A percentile compares a stretch with the other conserved stretches of the same genome.
phyloP scores from a whole-genome alignment of 2,329 filamentous ascomycete species.

The Neonectria ditissima region DNA sequence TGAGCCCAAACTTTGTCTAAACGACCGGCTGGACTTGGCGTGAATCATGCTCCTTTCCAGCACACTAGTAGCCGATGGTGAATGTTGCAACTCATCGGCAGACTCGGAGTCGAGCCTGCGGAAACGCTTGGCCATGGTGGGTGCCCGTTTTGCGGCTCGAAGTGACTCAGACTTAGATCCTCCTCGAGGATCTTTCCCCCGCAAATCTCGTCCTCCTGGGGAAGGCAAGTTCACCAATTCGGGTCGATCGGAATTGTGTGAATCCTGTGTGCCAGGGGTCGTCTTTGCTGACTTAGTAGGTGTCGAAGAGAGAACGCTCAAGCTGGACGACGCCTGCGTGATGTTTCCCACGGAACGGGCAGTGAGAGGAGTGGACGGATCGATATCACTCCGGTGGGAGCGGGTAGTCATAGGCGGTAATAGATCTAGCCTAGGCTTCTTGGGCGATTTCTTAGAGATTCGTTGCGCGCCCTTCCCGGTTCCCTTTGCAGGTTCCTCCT shows the following conservation, averaged over 20 bases:
- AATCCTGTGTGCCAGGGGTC: slow-evolving; percentile 52
- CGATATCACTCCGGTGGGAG: slow-evolving; percentile 35
- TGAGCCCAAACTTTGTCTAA: slow-evolving; percentile 45
- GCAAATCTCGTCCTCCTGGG: slow-evolving; percentile 35
- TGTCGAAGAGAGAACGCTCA: slow-evolving; percentile 56
- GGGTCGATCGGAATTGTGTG: slow-evolving; percentile 38
- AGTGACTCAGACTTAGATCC: slow-evolving; percentile 45
- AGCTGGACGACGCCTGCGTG: slow-evolving; percentile 50
- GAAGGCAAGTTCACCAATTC: slow-evolving; percentile 42
- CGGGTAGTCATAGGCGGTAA: slow-evolving; percentile 43
- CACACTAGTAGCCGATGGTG: slow-evolving; percentile 51
- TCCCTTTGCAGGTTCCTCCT: slow-evolving; percentile 6
- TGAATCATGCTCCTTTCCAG: slow-evolving; percentile 54
- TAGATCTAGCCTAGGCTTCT: slow-evolving; percentile 30
- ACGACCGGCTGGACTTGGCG: slow-evolving; percentile 43
- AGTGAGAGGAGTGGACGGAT: slow-evolving; percentile 40
- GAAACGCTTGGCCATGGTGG: slow-evolving; percentile 39
- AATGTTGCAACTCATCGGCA: slow-evolving; percentile 61
- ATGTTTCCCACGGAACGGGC: slow-evolving; percentile 25
- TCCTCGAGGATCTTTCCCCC: slow-evolving; percentile 31
- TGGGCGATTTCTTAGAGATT: slow-evolving; percentile 26
- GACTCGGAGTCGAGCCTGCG: slow-evolving; percentile 56
- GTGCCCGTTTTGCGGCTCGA: slow-evolving; percentile 38
- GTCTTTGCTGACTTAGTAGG: slow-evolving; percentile 53
- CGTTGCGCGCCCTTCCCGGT: slow-evolving; percentile 5